Evolutionary conservation across 2,329 filamentous ascomycete species (phyloP), one percentile per base, ranked within the genome.

Genomic region (Hymenoscyphus fraxineus): DNA sequence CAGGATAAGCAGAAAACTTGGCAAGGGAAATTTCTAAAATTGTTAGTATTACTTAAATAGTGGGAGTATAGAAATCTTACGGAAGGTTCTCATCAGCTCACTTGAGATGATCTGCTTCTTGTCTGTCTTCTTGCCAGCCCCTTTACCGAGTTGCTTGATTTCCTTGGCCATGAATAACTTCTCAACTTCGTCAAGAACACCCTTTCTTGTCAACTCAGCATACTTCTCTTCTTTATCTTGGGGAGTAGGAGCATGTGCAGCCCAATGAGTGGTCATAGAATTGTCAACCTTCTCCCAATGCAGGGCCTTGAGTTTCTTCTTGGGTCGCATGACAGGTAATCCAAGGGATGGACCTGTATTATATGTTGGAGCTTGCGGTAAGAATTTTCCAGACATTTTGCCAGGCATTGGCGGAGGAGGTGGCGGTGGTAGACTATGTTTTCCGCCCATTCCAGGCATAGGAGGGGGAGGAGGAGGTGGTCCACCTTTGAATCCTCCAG

Each of bases 261-360:
- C 93, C 94, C 94, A 98, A 72, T 97, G 91, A 62, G 94, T 97
- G 60, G 92, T 90, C 76, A 95, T 88, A 27, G 93, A 91, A 61
- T 91, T 86, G 78, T 99, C 95, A 62, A 99, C 92, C 82, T 98
- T 98, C 79, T 99, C 95, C 94, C 95, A 98, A 80, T 99, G 95
- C 71, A 99, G 84, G 65, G 94, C 94, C 86, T 99, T 99, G 78
- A 99, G 92, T 83, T 98, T 99, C 87, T 97, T 98, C 85, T 97
- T 98, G 27, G 95, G 93, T 71, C 94, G 84, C 61, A 93, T 91
- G 66, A 93, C 90, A 41, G 92, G 89, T 72, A 96, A 79, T 55
- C 89, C 87, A 70, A 92, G 82, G 7, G 86, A 84, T 27, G 86
- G 79, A 15, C 83, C 74, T 5, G 83, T 76, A 22, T 80, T 78